These are phyloP conservation scores for Galerina sulciceps DNA, from an alignment of 768 basidiomycete genomes.

Conservation along the genomic window DNA sequence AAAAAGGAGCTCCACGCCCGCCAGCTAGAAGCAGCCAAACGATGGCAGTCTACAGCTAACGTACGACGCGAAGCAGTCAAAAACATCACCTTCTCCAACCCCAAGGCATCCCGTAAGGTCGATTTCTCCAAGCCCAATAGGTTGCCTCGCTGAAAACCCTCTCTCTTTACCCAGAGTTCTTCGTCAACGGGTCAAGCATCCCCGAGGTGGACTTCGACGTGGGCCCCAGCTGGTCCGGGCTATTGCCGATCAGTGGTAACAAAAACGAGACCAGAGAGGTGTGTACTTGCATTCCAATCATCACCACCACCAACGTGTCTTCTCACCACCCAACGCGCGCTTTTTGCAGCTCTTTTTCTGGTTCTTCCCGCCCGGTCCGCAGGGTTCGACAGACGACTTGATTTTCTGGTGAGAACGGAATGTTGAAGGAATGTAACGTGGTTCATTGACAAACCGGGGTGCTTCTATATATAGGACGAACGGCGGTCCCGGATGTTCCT, in stretches of 20 bases:
- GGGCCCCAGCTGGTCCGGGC: constrained; percentile 76
- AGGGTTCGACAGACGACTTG: constrained; percentile 72
- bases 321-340: constrained; percentile 1
- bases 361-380: constrained; percentile 81
- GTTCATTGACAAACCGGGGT: background rate
- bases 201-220: constrained; percentile 75
- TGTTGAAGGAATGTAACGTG: background rate
- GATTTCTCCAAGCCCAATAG: constrained; percentile 11
- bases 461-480: constrained; percentile 58
- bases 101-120: constrained; percentile 56
- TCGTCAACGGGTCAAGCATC: constrained; percentile 65
- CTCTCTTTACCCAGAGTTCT: constrained; percentile 54
- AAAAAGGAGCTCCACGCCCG: constrained; percentile 47
- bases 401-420: constrained; percentile 64
- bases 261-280: constrained; percentile 73
- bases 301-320: background rate
- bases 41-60: constrained; percentile 30
- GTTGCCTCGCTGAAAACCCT: background rate
- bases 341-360: constrained; percentile 74
- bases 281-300: constrained; percentile 1
- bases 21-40: constrained; percentile 53
- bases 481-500: constrained; percentile 82
- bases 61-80: constrained; percentile 34
- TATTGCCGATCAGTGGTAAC: constrained; percentile 68
- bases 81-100: constrained; percentile 75